A percentile compares a stretch with the other conserved stretches of the same genome.
These are phyloP conservation scores for Solioccasus polychromus DNA, from an alignment of 768 basidiomycete genomes.

Conservation along the genomic window DNA sequence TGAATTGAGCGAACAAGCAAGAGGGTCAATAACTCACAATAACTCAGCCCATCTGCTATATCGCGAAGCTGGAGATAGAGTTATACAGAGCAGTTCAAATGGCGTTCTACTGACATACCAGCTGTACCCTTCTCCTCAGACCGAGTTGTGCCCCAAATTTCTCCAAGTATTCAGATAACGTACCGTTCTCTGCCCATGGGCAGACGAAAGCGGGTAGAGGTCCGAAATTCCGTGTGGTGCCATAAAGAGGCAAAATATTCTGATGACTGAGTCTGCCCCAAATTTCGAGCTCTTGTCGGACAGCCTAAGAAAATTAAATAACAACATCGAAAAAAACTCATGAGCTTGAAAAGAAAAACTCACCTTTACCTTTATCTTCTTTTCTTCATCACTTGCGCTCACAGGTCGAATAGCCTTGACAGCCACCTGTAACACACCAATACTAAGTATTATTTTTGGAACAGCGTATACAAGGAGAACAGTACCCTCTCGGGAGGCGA, in stretches of 20 bases:
- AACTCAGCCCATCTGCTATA: slow-evolving; percentile 22
- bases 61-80: slow-evolving; percentile 19
- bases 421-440: slow-evolving; percentile 18
- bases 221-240: slow-evolving; percentile 25
- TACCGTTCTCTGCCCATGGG: slow-evolving; percentile 34
- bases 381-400: slow-evolving; percentile 1
- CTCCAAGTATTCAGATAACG: slow-evolving; percentile 29
- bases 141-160: slow-evolving; percentile 7
- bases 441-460: not conserved
- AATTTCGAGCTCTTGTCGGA: slow-evolving; percentile 28
- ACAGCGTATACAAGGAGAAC: not conserved
- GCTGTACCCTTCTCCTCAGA: slow-evolving; percentile 10
- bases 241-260: slow-evolving; percentile 32
- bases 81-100: not conserved
- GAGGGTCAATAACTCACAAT: slow-evolving; percentile 9
- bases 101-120: slow-evolving; percentile 10
- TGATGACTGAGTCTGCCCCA: slow-evolving; percentile 29
- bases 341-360: not conserved
- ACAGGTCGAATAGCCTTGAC: slow-evolving; percentile 24
- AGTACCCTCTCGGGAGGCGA: slow-evolving; percentile 8
- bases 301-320: slow-evolving; percentile 17
- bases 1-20: not conserved
- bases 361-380: slow-evolving; percentile 17
- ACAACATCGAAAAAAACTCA: not conserved
- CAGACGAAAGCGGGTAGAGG: slow-evolving; percentile 31